These are phyloP conservation scores for Annulohypoxylon stygium DNA, from an alignment of 495 filamentous ascomycete species.

Conservation along the genomic window DNA sequence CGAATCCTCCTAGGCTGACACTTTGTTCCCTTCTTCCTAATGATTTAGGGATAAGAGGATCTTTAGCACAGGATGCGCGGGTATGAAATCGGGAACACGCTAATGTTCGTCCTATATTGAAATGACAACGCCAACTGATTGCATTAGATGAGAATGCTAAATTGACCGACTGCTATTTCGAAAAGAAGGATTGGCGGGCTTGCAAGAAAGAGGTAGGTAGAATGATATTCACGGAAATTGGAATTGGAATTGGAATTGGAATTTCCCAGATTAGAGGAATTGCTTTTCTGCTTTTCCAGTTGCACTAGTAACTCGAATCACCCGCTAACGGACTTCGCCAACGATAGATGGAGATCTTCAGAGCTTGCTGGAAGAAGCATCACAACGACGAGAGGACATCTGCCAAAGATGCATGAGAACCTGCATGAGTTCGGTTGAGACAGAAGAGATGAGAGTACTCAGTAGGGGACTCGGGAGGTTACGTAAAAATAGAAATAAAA, in stretches of 20 bases:
- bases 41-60: conserved; percentile 85
- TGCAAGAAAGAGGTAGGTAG: conserved; percentile 87
- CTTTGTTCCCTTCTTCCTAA: background rate
- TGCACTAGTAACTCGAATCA: conserved; percentile 4
- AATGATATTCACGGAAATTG: background rate
- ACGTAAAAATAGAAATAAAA: background rate
- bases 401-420: conserved; percentile 72
- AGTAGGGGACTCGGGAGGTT: too few species aligned
- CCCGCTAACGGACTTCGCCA: conserved; percentile 34
- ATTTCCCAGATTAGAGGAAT: background rate
- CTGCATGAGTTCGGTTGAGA: conserved; percentile 3
- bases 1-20: conserved; percentile 26
- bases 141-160: conserved; percentile 83
- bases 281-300: conserved; percentile 8
- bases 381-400: conserved; percentile 87
- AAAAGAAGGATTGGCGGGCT: conserved; percentile 94
- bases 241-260: too few species aligned
- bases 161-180: conserved; percentile 94
- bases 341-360: conserved; percentile 89
- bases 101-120: conserved; percentile 6
- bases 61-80: conserved; percentile 93
- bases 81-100: conserved; percentile 60
- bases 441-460: background rate
- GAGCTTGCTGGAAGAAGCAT: conserved; percentile 91
- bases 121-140: conserved; percentile 19